A percentile compares a stretch with the other conserved stretches of the same genome.
Conservation (phyloP, 2,329 filamentous ascomycete genomes). For the Aspergillus proliferans region DNA sequence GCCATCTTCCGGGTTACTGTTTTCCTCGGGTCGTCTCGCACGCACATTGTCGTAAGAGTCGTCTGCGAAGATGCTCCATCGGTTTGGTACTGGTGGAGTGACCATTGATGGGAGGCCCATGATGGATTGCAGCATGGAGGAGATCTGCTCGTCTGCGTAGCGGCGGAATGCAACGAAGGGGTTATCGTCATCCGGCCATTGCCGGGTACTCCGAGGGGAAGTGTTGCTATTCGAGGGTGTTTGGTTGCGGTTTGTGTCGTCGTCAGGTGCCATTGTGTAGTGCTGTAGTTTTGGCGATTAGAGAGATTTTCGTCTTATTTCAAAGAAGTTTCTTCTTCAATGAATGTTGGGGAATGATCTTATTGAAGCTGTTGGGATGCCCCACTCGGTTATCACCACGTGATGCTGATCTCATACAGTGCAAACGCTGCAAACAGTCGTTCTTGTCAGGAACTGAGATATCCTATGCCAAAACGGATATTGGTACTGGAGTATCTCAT, state of each 20-base stretch:
- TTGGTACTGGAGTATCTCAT: too few species aligned
- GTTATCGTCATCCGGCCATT: slow-evolving; percentile 38
- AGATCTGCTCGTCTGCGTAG: slow-evolving; percentile 54
- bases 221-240: slow-evolving; percentile 5
- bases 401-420: slow-evolving; percentile 12
- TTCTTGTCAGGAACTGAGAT: not conserved
- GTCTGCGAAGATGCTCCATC: slow-evolving; percentile 31
- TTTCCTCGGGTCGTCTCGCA: slow-evolving; percentile 9
- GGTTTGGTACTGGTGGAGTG: slow-evolving; percentile 23
- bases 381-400: slow-evolving; percentile 24
- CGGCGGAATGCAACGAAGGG: slow-evolving; percentile 57
- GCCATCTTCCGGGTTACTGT: slow-evolving; percentile 1
- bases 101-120: slow-evolving; percentile 40
- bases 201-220: slow-evolving; percentile 11
- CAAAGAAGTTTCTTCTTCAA: not conserved
- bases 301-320: not conserved
- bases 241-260: slow-evolving; percentile 9
- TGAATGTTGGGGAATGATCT: not conserved
- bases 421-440: slow-evolving; percentile 10
- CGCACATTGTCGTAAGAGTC: slow-evolving; percentile 18
- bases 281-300: not conserved
- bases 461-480: too few species aligned
- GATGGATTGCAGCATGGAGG: slow-evolving; percentile 48
- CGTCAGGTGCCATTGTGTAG: slow-evolving; percentile 21
- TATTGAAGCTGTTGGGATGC: slow-evolving; percentile 29